Percentiles rank a stretch among this genome's conserved stretches.
Evolutionary conservation across 441 rosid species (phyloP).

Genomic region (Melianthus villosus): DNA sequence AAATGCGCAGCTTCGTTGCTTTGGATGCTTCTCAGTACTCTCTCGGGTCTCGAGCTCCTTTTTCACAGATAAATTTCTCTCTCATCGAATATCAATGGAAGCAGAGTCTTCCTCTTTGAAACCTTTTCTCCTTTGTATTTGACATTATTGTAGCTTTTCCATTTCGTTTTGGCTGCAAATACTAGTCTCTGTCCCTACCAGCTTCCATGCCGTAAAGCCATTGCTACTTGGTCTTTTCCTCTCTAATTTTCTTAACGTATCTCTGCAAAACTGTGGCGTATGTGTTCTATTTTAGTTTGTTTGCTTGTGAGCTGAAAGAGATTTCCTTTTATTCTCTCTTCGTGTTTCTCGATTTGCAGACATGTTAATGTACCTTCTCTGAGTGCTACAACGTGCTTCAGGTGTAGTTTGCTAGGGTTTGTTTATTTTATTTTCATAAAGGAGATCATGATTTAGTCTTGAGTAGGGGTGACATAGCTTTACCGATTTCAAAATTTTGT

Average conservation of each 20-base stretch:
- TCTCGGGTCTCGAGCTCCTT: conserved; percentile 17
- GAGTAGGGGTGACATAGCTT: no score
- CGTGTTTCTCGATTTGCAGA: not conserved
- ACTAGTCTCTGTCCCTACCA: conserved; percentile 11
- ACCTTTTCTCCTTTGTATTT: not conserved
- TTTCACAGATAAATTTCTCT: not conserved
- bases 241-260: not conserved
- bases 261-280: not conserved
- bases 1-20: conserved; percentile 11
- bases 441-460: no score
- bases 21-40: conserved; percentile 21
- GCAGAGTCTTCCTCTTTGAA: not conserved
- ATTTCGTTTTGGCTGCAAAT: not conserved
- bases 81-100: not conserved
- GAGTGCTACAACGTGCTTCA: not conserved
- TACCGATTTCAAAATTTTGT: no score
- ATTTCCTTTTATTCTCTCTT: not conserved
- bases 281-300: no score
- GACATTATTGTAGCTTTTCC: not conserved
- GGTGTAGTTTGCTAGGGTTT: not conserved
- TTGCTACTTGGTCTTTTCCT: conserved; percentile 3
- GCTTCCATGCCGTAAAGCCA: conserved; percentile 16
- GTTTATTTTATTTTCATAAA: no score
- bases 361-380: not conserved
- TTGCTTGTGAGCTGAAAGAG: not conserved